phyloP scores from a whole-genome alignment of 164 flowering plant genomes.

The Magnolia kwangsiensis region DNA sequence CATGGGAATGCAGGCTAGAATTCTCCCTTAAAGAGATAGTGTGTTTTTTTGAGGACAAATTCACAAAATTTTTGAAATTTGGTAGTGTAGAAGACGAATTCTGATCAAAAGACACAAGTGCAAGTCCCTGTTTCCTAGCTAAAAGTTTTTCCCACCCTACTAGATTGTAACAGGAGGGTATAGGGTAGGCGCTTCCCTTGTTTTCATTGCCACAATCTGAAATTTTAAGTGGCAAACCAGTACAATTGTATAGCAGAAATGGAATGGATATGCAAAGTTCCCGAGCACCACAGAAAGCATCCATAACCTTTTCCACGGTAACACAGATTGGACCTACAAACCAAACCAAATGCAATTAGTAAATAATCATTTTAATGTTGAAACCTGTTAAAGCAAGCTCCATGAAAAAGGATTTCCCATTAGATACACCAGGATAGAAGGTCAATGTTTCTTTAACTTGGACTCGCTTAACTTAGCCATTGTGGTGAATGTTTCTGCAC shows the following conservation, averaged over 20 bases:
- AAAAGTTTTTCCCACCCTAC: conserved; percentile 32
- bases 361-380: neutral
- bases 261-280: conserved; percentile 75
- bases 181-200: conserved; percentile 30
- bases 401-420: conserved; percentile 35
- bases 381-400: neutral
- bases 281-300: conserved; percentile 82
- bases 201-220: conserved; percentile 42
- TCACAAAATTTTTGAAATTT: conserved; percentile 8
- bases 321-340: conserved; percentile 57
- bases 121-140: conserved; percentile 53
- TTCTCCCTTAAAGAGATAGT: conserved; percentile 32
- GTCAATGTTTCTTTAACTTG: conserved; percentile 61
- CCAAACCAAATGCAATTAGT: conserved; percentile 9
- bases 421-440: conserved; percentile 41
- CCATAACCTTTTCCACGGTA: conserved; percentile 72
- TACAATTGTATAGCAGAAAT: conserved; percentile 74
- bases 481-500: conserved; percentile 62
- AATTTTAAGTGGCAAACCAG: conserved; percentile 59
- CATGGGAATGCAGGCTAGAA: conserved; percentile 11
- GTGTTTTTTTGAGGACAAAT: conserved; percentile 20
- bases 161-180: conserved; percentile 70
- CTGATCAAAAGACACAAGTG: conserved; percentile 34
- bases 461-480: conserved; percentile 69
- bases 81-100: conserved; percentile 17